These are phyloP conservation scores for Lipomyces chichibuensis DNA, from an alignment of 805 yeast genomes.

Conservation along the genomic window DNA sequence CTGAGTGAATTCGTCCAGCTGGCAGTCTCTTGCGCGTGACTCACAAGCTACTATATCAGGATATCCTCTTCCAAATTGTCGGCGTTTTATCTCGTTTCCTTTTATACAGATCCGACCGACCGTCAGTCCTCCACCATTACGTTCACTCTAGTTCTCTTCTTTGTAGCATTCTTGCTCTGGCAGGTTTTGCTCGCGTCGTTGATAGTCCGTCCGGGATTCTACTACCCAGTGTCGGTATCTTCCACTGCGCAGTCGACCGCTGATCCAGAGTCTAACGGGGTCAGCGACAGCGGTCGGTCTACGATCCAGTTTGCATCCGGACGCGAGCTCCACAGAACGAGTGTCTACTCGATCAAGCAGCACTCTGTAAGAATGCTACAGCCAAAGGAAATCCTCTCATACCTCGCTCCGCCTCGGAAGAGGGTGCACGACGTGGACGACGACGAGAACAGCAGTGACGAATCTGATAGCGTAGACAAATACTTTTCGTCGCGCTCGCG, in stretches of 20 bases:
- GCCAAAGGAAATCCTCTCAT: neutral
- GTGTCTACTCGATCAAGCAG: constrained; percentile 4
- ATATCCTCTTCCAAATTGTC: neutral
- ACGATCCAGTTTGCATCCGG: constrained; percentile 9
- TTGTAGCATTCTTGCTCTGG: constrained; percentile 32
- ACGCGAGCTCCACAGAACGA: constrained; percentile 1
- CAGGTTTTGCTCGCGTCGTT: constrained; percentile 32
- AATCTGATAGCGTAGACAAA: neutral
- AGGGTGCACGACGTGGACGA: neutral
- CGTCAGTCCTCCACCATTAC: constrained; percentile 18
- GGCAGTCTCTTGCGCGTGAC: neutral
- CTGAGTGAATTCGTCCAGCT: neutral
- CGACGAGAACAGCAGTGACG: neutral
- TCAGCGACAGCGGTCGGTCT: constrained; percentile 2
- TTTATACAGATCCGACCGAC: constrained; percentile 5
- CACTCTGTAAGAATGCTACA: neutral
- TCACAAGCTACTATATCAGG: neutral
- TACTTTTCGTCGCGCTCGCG: neutral
- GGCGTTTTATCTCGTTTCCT: neutral
- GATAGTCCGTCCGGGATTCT: constrained; percentile 31
- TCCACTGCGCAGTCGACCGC: neutral
- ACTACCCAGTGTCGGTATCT: neutral
- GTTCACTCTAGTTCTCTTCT: constrained; percentile 21
- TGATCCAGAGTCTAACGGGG: neutral
- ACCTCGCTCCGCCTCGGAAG: constrained; percentile 8